Base-by-base conservation (phyloP, 2,329 filamentous ascomycete genomes). In the Fusarium sp. region DNA sequence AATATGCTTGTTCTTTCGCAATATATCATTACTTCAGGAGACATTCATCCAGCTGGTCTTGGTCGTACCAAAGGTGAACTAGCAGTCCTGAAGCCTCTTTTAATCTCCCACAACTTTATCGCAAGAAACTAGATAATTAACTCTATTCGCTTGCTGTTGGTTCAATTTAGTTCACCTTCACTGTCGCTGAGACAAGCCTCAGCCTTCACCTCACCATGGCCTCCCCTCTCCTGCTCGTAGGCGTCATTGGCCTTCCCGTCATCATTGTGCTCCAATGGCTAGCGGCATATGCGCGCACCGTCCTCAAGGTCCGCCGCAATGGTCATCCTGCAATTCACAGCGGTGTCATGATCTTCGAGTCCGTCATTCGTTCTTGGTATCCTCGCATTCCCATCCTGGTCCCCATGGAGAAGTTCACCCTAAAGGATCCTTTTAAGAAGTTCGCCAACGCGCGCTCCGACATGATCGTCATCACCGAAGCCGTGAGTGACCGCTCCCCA, bases 1-100 rank as follows among this genome's bases (percentile, higher is more conserved):
- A 1, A 32, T n/a, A 9, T n/a, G 11, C 22, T 9, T 9, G 9
- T 50, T 9, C 8, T 6, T n/a, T 1, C 11, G 2, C 6, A 2
- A 11, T 50, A 9, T 18, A 32, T 50, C 8, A n/a, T 14, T 32
- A 50, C 47, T 50, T 50, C 10, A 32, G 10, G 22, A 6, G 20
- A 17, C 2, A 13, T 13, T n/a, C 2, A 13, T n/a, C 47, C 5
- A n/a, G 3, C 10, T 13, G 8, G 22, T 32, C 22, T 13, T 50
- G 28, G 28, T 30, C 22, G 11, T 32, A 18, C 28, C 22, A 32
- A 18, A 18, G 22, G 22, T 32, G 47, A n/a, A 50, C 6, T 22
- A 7, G 24, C 26, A 48, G 47, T n/a, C 26, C 6, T 26, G 26
- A 26, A 26, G 26, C 26, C 26, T 26, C 26, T 26, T 26, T 26